A percentile compares a stretch with the other conserved stretches of the same genome.
Conservation (phyloP, 768 basidiomycete species). For the Rhodotorula kratochvilovae region DNA sequence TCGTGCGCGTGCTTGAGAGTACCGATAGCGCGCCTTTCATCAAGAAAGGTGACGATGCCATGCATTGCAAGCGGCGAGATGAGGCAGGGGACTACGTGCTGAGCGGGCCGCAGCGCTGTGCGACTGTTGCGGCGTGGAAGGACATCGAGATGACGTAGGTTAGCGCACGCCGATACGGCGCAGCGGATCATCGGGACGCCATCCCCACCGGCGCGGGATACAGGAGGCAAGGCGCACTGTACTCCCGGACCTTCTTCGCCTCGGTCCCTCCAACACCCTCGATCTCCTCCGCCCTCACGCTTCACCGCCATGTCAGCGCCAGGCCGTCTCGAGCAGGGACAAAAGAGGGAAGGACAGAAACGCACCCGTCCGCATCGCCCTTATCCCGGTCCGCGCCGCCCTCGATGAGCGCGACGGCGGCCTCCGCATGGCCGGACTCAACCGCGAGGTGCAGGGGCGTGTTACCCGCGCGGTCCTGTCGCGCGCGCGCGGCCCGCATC, state of each 20-base stretch:
- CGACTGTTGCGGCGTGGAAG: not conserved
- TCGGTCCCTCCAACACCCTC: conserved; percentile 86
- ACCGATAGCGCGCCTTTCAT: too few species aligned
- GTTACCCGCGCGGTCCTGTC: conserved; percentile 61
- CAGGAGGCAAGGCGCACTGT: conserved; percentile 45
- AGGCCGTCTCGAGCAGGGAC: too few species aligned
- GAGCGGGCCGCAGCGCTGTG: conserved; percentile 23
- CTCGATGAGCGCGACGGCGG: conserved; percentile 83
- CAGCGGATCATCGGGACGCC: not conserved
- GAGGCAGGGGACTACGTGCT: not conserved
- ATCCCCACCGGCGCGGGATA: not conserved
- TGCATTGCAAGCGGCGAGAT: too few species aligned
- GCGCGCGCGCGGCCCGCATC: not conserved
- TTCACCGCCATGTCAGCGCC: not conserved
- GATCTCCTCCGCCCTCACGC: conserved; percentile 64
- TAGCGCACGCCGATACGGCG: too few species aligned
- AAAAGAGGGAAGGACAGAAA: too few species aligned
- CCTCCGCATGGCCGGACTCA: conserved; percentile 90
- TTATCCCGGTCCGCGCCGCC: conserved; percentile 88
- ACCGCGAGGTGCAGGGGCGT: conserved; percentile 95
- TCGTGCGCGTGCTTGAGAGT: too few species aligned
- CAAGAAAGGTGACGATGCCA: not conserved
- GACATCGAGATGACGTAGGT: not conserved
- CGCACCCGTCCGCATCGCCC: conserved; percentile 73
- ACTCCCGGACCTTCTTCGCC: conserved; percentile 70